phyloP scores from a whole-genome alignment of 192 early-diverging fungal genomes.

The Podila clonocystis region DNA sequence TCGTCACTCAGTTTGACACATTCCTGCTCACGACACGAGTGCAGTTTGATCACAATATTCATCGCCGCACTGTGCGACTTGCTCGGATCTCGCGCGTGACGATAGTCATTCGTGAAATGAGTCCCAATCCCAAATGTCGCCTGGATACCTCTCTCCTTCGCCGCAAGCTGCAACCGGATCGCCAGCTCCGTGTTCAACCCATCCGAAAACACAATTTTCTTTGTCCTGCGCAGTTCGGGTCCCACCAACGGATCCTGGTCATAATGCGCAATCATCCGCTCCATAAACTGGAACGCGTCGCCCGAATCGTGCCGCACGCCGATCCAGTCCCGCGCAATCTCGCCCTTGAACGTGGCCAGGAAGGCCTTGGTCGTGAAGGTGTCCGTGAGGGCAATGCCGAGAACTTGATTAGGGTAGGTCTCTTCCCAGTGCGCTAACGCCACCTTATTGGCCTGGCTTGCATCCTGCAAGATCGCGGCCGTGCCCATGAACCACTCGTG shows the following conservation, averaged over 20 bases:
- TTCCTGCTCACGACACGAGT: conserved; percentile 59
- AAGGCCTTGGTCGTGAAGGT: conserved; percentile 76
- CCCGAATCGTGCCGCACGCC: conserved; percentile 84
- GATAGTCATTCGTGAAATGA: conserved; percentile 78
- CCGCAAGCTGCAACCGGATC: conserved; percentile 58
- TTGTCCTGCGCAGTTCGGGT: conserved; percentile 44
- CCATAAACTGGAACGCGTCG: conserved; percentile 69
- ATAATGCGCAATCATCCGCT: conserved; percentile 67
- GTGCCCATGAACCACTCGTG: conserved; percentile 85
- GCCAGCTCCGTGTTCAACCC: conserved; percentile 63
- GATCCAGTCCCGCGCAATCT: conserved; percentile 58
- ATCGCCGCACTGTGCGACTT: conserved; percentile 53
- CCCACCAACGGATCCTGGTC: conserved; percentile 62
- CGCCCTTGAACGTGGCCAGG: conserved; percentile 66
- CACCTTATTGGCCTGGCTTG: conserved; percentile 65
- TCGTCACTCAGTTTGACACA: conserved; percentile 83
- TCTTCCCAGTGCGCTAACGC: conserved; percentile 69
- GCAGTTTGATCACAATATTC: conserved; percentile 83
- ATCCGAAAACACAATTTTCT: conserved; percentile 78
- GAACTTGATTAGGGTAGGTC: conserved; percentile 59
- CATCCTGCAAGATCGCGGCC: conserved; percentile 69
- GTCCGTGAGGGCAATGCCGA: conserved; percentile 78
- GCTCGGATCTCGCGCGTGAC: conserved; percentile 28
- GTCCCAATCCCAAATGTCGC: conserved; percentile 80
- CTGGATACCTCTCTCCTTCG: conserved; percentile 55